Percentiles rank a stretch among this genome's conserved stretches.
phyloP scores from a whole-genome alignment of 2,329 filamentous ascomycete species.

The Ophiostoma piceae region DNA sequence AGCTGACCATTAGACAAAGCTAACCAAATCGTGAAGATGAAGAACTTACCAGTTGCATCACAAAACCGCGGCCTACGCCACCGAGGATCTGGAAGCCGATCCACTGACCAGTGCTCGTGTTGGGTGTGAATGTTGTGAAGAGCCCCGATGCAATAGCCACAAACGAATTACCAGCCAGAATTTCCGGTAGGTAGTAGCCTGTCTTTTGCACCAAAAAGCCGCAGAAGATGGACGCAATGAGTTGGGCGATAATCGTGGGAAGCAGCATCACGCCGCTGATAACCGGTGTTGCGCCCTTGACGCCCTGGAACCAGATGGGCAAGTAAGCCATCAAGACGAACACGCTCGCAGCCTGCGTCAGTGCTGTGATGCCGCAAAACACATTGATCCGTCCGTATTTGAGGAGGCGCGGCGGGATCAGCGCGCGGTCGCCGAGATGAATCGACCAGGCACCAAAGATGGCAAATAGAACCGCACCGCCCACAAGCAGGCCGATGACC shows the following conservation, averaged over 20 bases:
- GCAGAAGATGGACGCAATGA: background rate
- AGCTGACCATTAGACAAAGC: background rate
- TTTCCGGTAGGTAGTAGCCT: background rate
- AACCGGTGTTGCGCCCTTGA: background rate
- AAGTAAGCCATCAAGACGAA: background rate
- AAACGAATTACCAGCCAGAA: background rate
- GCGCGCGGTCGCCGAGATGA: background rate
- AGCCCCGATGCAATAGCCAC: background rate
- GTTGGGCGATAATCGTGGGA: background rate
- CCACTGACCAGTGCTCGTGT: background rate
- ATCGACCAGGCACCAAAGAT: background rate
- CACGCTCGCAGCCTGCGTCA: background rate
- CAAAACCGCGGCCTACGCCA: background rate
- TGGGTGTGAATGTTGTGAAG: background rate
- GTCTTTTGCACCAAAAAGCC: background rate
- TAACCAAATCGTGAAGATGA: background rate
- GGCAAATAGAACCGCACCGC: background rate
- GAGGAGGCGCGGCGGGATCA: background rate
- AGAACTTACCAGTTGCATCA: background rate
- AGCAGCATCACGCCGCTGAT: conserved; percentile 7
- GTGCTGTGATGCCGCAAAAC: background rate
- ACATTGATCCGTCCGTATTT: background rate
- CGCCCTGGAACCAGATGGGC: background rate
- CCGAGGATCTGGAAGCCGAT: background rate
- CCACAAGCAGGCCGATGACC: background rate